Evolutionary conservation across 257 asterid genomes (phyloP).

Genomic region (Solanum appendiculatum): DNA sequence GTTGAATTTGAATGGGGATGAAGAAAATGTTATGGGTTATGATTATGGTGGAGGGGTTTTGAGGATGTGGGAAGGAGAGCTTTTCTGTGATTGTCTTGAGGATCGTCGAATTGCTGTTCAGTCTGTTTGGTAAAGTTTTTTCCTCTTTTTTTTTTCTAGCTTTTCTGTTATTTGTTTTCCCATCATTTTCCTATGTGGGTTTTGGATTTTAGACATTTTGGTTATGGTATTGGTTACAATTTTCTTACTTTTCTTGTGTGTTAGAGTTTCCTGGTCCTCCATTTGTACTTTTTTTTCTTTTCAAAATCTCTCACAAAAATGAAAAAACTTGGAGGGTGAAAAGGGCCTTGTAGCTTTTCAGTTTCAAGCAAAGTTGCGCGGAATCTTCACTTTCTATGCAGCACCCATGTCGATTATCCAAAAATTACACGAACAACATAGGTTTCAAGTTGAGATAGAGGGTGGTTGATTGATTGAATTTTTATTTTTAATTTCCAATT

Average conservation of each 20-base stretch:
- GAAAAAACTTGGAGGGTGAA: background rate
- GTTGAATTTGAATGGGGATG: constrained; percentile 28
- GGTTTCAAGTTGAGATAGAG: background rate
- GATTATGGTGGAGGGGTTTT: constrained; percentile 41
- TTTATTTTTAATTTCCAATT: background rate
- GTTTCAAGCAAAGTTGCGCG: background rate
- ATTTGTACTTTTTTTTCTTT: background rate
- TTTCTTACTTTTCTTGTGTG: background rate
- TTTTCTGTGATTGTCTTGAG: constrained; percentile 62
- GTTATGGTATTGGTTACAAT: background rate
- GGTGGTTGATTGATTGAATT: background rate
- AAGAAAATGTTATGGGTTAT: constrained; percentile 5
- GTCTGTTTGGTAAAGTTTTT: constrained; percentile 50
- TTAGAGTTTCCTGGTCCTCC: background rate
- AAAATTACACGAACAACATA: too few species aligned
- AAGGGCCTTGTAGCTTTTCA: background rate
- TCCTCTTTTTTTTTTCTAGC: background rate
- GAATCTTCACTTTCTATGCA: too few species aligned
- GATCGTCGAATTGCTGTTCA: constrained; percentile 69
- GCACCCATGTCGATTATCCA: too few species aligned
- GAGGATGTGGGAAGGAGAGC: constrained; percentile 98
- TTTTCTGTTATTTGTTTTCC: background rate
- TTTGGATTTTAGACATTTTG: background rate
- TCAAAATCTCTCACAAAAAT: background rate
- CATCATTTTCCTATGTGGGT: background rate